Percentiles rank a stretch among this genome's conserved stretches.
phyloP scores from a whole-genome alignment of 495 filamentous ascomycete genomes.

The Penicillium lagena region DNA sequence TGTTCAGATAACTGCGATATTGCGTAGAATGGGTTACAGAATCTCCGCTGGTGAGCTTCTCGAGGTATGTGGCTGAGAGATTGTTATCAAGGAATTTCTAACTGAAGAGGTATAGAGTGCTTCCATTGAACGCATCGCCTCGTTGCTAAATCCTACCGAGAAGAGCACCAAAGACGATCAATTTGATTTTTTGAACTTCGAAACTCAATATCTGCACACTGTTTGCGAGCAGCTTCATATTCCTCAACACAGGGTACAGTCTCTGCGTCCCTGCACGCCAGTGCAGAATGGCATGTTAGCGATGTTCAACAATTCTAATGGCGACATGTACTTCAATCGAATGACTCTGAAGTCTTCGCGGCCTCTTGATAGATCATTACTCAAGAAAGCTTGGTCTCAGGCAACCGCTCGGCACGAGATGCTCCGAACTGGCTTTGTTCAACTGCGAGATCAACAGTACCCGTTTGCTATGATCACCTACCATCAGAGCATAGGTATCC shows the following conservation, averaged over 20 bases:
- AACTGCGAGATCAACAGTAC: constrained; percentile 33
- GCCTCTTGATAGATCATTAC: constrained; percentile 38
- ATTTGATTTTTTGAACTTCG: constrained; percentile 31
- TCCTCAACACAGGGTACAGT: constrained; percentile 11
- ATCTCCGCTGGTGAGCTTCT: constrained; percentile 64
- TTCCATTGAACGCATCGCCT: constrained; percentile 18
- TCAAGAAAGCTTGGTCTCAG: constrained; percentile 53
- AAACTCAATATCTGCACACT: constrained; percentile 49
- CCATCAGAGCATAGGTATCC: constrained; percentile 21
- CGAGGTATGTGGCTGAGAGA: constrained; percentile 29
- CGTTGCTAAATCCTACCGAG: constrained; percentile 10
- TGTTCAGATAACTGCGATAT: constrained; percentile 55
- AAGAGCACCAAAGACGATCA: constrained; percentile 6
- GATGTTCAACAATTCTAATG: constrained; percentile 59
- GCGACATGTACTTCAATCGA: constrained; percentile 74
- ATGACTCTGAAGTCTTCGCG: constrained; percentile 53
- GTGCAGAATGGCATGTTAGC: constrained; percentile 80
- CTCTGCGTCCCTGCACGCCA: constrained; percentile 46
- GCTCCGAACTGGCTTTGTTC: constrained; percentile 65
- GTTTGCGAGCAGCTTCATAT: constrained; percentile 23
- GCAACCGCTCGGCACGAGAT: constrained; percentile 56
- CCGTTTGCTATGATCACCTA: constrained; percentile 66
- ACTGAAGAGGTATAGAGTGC: constrained; percentile 48
- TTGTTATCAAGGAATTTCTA: constrained; percentile 50
- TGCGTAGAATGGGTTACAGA: constrained; percentile 52